Evolutionary conservation across 768 basidiomycete species (phyloP), one percentile per base, ranked within the genome.

Genomic region (Chalciporus pseudorubinellus): DNA sequence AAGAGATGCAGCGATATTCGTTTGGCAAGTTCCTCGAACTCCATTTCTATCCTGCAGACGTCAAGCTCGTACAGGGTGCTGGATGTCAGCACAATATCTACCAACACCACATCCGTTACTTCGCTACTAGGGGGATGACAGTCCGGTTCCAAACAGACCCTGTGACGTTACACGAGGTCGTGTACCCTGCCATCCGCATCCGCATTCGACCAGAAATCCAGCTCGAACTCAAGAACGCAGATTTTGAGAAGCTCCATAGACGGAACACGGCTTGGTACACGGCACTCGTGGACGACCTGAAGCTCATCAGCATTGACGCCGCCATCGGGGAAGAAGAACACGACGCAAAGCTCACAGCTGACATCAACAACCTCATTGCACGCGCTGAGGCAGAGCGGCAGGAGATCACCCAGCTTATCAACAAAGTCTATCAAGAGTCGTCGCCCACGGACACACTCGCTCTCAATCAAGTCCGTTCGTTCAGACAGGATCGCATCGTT

Each of bases 21-120:
- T 95, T 98, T 66, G 92, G 89, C 31, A 95, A 97, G 61, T 98
- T 95, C 68, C 79, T 99, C 24, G 95, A 99, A 65, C 82, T 95
- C 22, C 89, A 93, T 64, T 98, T 98, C 69, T 97, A 98, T 70
- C 94, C 93, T 26, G 83, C 92, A 29, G 84, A 91, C 56, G 84
- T 94, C 61, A 79, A 84, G 60, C 75, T 92, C 43, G 83, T 92
- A n/a, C 87, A 84, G 60, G 92, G 89, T 9, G 91, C 92, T 28
- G 87, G 86, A 4, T 98, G 97, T 64, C 81, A 87, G 50, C 97
- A 99, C 70, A 97, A 98, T 65, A 90, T 94, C 51, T 95, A 93
- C 63, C 83, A 87, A 53, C 85, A 95, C 60, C 95, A 98, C 61
- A 83, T 92, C 50, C 87, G 95, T 45, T 98, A 90, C 68, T 97